Conservation (phyloP, 2,329 filamentous ascomycete species). For the Ceratocystis ficicola region DNA sequence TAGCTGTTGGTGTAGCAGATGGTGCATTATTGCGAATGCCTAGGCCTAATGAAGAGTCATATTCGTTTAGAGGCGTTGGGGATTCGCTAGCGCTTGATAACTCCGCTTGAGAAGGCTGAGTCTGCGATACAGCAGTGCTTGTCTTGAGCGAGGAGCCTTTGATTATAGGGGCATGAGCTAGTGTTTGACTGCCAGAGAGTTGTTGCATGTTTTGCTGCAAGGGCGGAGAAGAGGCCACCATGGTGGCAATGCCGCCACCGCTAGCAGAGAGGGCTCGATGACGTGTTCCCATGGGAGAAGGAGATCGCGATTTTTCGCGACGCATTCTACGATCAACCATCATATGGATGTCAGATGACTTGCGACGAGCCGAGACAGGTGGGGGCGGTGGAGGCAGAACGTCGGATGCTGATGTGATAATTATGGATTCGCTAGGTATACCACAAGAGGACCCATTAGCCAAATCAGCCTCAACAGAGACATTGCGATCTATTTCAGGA, state of each 20-base stretch:
- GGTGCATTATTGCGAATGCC: conserved; percentile 8
- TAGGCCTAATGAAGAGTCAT: conserved; percentile 16
- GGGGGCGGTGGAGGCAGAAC: conserved; percentile 28
- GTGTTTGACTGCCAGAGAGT: conserved; percentile 26
- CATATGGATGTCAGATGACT: conserved; percentile 43
- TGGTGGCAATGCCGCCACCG: conserved; percentile 33
- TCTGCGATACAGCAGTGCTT: conserved; percentile 26
- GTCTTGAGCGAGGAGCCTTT: conserved; percentile 37
- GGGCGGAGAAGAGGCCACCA: conserved; percentile 29
- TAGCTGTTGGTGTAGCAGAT: background rate
- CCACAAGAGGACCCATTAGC: background rate
- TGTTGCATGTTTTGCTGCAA: background rate
- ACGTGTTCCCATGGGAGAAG: conserved; percentile 38
- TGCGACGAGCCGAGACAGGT: conserved; percentile 1
- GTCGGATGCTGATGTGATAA: conserved; percentile 2
- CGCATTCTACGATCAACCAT: conserved; percentile 42
- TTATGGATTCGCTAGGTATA: conserved; percentile 3
- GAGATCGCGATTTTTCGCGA: conserved; percentile 40
- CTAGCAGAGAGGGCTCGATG: conserved; percentile 27
- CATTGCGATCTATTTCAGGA: background rate
- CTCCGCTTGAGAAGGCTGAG: background rate
- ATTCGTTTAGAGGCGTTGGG: background rate
- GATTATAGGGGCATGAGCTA: conserved; percentile 38
- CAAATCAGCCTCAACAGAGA: background rate
- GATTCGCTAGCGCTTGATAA: background rate